These are phyloP conservation scores for Phialocephala sp. DNA, from an alignment of 2,329 filamentous ascomycete species.

Conservation along the genomic window DNA sequence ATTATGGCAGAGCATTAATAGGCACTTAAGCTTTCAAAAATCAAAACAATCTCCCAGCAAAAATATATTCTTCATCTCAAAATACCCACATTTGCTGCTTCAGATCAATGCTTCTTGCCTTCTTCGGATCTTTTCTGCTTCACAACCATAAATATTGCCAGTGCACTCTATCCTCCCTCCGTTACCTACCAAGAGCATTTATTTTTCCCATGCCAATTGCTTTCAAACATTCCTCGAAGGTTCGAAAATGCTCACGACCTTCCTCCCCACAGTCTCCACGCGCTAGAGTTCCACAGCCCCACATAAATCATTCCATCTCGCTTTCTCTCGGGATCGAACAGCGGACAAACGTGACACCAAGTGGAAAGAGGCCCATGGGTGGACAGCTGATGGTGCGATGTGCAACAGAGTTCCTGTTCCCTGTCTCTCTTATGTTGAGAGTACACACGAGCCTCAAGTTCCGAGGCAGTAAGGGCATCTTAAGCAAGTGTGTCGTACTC, in stretches of 20 bases:
- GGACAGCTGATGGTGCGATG: neutral
- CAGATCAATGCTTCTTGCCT: too few species aligned
- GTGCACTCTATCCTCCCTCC: too few species aligned
- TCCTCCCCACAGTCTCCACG: neutral
- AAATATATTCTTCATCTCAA: neutral
- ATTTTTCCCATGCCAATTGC: too few species aligned
- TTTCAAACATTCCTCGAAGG: neutral
- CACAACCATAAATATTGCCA: too few species aligned
- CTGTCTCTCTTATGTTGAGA: too few species aligned
- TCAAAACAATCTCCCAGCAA: neutral
- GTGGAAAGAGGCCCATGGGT: neutral
- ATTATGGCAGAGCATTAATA: conserved; percentile 64
- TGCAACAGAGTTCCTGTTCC: neutral
- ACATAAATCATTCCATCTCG: neutral
- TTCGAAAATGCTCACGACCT: neutral
- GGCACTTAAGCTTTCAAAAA: conserved; percentile 6
- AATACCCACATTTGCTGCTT: too few species aligned
- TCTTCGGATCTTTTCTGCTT: too few species aligned
- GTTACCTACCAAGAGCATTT: too few species aligned
- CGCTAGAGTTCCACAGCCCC: conserved; percentile 3
- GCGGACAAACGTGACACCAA: neutral
- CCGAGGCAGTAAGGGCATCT: too few species aligned
- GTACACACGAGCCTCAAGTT: too few species aligned
- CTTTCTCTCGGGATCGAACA: neutral
- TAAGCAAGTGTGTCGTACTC: too few species aligned